phyloP scores from a whole-genome alignment of 2,329 filamentous ascomycete species.

The Neocatenulostroma microsporum region DNA sequence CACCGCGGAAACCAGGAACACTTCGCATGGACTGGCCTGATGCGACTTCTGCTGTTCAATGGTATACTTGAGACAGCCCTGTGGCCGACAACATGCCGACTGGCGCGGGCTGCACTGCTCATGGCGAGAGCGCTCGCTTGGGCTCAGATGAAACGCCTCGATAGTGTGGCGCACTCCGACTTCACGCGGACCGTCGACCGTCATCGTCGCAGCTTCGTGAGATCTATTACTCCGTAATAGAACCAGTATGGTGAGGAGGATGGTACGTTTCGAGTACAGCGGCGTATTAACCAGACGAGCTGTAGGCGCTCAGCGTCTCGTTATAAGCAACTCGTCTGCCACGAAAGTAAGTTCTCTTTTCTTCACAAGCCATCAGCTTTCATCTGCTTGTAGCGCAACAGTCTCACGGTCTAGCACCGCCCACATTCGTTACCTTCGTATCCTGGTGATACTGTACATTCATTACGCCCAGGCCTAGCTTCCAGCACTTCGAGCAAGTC shows the following conservation, averaged over 20 bases:
- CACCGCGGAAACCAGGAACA: no score
- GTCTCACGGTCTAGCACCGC: neutral
- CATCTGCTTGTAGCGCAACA: neutral
- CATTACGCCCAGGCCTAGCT: no score
- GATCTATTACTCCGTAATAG: neutral
- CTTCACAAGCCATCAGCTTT: neutral
- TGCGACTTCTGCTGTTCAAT: no score
- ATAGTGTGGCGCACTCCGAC: neutral
- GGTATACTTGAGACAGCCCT: no score
- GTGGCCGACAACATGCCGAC: no score
- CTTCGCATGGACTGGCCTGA: no score
- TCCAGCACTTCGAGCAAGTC: no score
- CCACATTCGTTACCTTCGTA: conserved; percentile 3
- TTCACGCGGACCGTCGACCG: no score
- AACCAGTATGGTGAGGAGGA: no score
- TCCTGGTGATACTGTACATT: conserved; percentile 12
- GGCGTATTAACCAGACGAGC: neutral
- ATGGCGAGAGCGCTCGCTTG: neutral
- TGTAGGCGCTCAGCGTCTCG: neutral
- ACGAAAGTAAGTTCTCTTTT: neutral
- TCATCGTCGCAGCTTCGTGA: neutral
- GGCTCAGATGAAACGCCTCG: neutral
- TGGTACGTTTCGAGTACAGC: neutral
- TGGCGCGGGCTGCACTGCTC: no score
- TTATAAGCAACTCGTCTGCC: neutral